Percentiles rank a stretch among this genome's conserved stretches.
Evolutionary conservation across 192 early-diverging fungal species (phyloP).

Genomic region (Backusella liffmaniae): DNA sequence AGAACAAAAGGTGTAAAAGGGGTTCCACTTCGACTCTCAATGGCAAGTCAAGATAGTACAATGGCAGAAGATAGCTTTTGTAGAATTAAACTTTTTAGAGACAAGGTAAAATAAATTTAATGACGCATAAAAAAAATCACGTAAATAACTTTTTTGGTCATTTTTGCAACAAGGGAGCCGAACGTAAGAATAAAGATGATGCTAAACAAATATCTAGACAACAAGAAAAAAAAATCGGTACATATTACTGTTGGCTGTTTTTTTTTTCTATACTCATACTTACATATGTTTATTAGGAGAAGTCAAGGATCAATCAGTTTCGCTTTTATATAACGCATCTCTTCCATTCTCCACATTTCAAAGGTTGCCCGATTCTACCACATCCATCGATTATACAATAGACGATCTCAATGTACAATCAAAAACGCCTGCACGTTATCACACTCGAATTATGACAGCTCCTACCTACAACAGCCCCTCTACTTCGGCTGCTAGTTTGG

Average conservation of each 20-base stretch:
- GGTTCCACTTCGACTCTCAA: slow-evolving; percentile 56
- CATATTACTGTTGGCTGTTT: not conserved
- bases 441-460: slow-evolving; percentile 12
- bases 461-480: slow-evolving; percentile 2
- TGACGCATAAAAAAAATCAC: not conserved
- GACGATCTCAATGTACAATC: not conserved
- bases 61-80: slow-evolving; percentile 53
- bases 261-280: not conserved
- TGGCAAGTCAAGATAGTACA: slow-evolving; percentile 19
- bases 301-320: slow-evolving; percentile 21
- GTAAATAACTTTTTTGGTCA: not conserved
- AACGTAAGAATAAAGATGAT: slow-evolving; percentile 78
- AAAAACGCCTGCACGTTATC: slow-evolving; percentile 10
- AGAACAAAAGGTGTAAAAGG: slow-evolving; percentile 77
- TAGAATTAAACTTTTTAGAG: slow-evolving; percentile 65
- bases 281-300: slow-evolving; percentile 24
- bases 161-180: slow-evolving; percentile 50
- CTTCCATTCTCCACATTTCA: slow-evolving; percentile 17
- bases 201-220: slow-evolving; percentile 64
- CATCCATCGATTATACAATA: not conserved
- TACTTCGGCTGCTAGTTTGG: not conserved
- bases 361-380: slow-evolving; percentile 2
- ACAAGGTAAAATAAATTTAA: slow-evolving; percentile 5
- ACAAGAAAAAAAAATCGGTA: slow-evolving; percentile 54
- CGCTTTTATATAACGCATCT: slow-evolving; percentile 22